phyloP scores from a whole-genome alignment of 345 rosid species.

The Fremontodendron californicum region DNA sequence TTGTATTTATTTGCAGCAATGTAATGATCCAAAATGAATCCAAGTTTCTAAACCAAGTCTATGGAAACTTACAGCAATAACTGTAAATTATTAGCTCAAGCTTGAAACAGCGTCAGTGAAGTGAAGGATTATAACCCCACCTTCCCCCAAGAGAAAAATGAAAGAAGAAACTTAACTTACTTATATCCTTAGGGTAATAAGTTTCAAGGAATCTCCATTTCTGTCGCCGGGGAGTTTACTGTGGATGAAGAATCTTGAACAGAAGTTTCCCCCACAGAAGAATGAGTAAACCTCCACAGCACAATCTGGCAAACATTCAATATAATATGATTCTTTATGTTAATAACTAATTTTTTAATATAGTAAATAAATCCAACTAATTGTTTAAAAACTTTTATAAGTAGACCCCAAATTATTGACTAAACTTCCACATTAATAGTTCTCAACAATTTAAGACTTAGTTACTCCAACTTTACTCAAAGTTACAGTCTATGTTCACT shows the following conservation, averaged over 20 bases:
- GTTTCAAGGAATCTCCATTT: neutral
- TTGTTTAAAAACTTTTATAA: neutral
- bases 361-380: neutral
- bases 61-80: neutral
- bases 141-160: neutral
- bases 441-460: neutral
- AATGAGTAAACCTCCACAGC: neutral
- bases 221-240: neutral
- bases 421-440: neutral
- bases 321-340: neutral
- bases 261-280: neutral
- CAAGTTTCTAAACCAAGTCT: neutral
- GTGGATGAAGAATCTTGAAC: neutral
- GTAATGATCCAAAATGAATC: neutral
- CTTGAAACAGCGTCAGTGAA: neutral
- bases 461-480: neutral
- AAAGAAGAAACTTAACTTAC: neutral
- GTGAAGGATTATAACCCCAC: neutral
- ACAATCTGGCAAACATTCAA: conserved; percentile 3
- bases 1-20: neutral
- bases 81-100: neutral
- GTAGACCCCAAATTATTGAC: neutral
- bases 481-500: neutral
- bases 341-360: neutral
- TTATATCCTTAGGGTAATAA: neutral